Evolutionary conservation across 1,284 basidiomycete species (phyloP).

Genomic region (Coniferiporia weirii): DNA sequence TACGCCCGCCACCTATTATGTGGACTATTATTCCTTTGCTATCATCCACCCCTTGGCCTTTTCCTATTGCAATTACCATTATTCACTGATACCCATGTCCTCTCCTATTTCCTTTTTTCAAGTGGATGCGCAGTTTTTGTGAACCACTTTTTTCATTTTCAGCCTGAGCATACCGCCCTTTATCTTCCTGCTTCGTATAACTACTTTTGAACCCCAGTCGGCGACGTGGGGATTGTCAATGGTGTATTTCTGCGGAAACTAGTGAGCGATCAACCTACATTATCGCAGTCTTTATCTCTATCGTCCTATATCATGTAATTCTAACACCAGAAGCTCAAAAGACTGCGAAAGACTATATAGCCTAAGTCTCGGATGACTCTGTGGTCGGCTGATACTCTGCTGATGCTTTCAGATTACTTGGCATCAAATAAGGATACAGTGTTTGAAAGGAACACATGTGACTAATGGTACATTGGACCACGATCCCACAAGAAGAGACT

Average conservation of each 20-base stretch:
- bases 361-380: slow-evolving; percentile 4
- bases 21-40: background rate
- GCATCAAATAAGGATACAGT: background rate
- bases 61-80: background rate
- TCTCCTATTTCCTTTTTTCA: background rate
- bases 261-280: slow-evolving; percentile 9
- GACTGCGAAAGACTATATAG: background rate
- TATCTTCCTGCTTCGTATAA: background rate
- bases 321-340: background rate
- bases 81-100: slow-evolving; percentile 5
- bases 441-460: background rate
- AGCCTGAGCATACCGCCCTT: background rate
- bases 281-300: slow-evolving; percentile 12
- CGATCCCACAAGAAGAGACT: no score
- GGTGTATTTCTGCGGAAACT: slow-evolving; percentile 4
- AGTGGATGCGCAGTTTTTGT: slow-evolving; percentile 1
- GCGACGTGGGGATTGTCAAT: background rate
- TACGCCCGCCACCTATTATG: background rate
- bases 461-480: background rate
- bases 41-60: background rate
- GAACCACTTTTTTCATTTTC: background rate
- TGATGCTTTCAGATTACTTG: background rate
- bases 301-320: slow-evolving; percentile 6
- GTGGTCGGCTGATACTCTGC: background rate
- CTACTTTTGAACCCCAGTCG: background rate